Percentiles rank a stretch among this genome's conserved stretches.
Evolutionary conservation across 2,329 filamentous ascomycete species (phyloP).

Genomic region (Colletotrichum cuscutae): DNA sequence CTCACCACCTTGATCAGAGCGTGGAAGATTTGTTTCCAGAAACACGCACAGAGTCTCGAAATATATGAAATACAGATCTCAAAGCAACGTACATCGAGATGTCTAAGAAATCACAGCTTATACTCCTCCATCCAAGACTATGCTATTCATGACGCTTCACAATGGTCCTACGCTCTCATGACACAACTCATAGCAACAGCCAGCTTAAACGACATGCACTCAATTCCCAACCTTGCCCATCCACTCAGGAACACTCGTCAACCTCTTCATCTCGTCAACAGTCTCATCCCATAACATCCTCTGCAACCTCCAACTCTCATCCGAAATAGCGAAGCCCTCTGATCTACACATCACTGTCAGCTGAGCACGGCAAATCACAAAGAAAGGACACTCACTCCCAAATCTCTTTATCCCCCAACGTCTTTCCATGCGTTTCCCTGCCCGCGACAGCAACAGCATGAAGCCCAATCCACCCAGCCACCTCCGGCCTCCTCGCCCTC

Average conservation of each 20-base stretch:
- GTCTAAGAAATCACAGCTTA: neutral
- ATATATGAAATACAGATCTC: too few relatives aligned
- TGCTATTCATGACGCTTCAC: neutral
- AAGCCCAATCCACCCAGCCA: conserved; percentile 13
- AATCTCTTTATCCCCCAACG: conserved; percentile 15
- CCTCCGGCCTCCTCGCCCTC: conserved; percentile 1
- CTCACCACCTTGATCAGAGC: neutral
- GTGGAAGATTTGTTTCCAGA: too few relatives aligned
- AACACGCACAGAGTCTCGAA: neutral
- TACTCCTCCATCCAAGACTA: neutral
- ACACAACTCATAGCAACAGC: neutral
- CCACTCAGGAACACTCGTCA: neutral
- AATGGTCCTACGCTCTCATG: neutral
- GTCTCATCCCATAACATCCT: conserved; percentile 12
- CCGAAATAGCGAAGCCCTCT: neutral
- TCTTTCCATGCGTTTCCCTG: conserved; percentile 20
- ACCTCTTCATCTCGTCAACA: neutral
- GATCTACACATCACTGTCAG: neutral
- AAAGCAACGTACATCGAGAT: too few relatives aligned
- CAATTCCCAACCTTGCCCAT: neutral
- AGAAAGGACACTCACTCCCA: conserved; percentile 1
- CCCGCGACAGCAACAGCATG: conserved; percentile 16
- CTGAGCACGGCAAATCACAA: neutral
- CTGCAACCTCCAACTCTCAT: conserved; percentile 1
- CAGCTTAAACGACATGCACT: neutral